A percentile compares a stretch with the other conserved stretches of the same genome.
phyloP scores from a whole-genome alignment of 2,329 filamentous ascomycete species.

The Mycosphaerella sp. region DNA sequence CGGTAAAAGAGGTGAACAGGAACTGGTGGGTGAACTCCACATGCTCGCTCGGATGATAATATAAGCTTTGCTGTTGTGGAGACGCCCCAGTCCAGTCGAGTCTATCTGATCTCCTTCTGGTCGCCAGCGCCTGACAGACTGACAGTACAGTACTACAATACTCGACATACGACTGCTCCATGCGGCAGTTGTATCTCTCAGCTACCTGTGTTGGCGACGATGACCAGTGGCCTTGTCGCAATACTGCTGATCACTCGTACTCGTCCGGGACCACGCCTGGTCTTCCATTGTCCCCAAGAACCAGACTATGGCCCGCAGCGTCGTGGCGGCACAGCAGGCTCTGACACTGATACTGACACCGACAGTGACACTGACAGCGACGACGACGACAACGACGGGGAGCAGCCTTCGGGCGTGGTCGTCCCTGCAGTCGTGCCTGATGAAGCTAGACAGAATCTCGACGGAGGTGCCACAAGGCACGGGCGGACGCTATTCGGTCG shows the following conservation, averaged over 20 bases:
- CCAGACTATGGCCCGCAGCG: constrained; percentile 1
- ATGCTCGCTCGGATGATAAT: too few species aligned
- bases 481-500: constrained; percentile 23
- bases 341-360: constrained; percentile 12
- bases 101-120: too few species aligned
- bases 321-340: not conserved
- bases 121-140: too few species aligned
- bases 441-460: constrained; percentile 9
- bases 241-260: constrained; percentile 72
- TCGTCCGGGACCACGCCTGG: constrained; percentile 71
- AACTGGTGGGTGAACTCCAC: too few species aligned
- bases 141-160: not conserved
- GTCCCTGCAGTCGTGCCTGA: constrained; percentile 10
- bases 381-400: constrained; percentile 4
- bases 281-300: constrained; percentile 70
- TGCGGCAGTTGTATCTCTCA: not conserved
- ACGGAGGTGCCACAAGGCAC: constrained; percentile 3
- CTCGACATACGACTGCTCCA: not conserved
- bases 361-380: constrained; percentile 8
- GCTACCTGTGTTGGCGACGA: not conserved
- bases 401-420: not conserved
- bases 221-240: constrained; percentile 43
- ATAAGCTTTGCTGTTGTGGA: too few species aligned
- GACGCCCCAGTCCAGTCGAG: too few species aligned
- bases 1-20: too few species aligned